Base-by-base conservation (phyloP, 2,329 filamentous ascomycete species). In the Phyllosticta citribraziliensis region DNA sequence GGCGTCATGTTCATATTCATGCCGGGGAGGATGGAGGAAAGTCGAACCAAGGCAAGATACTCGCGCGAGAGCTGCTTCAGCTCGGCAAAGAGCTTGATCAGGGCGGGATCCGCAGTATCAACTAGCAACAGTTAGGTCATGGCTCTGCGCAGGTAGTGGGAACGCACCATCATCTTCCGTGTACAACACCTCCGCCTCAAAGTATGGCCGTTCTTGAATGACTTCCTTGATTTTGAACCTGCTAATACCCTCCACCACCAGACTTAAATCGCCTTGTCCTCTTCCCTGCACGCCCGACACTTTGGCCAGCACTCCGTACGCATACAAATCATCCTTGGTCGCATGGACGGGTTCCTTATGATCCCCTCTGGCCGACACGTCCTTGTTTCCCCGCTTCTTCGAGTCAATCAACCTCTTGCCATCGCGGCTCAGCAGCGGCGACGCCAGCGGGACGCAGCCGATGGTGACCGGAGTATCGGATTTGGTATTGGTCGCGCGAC, bases 21-120 rank as follows among this genome's bases (percentile, higher is more conserved):
- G 62, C 89, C 84, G 19, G 89, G 86, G 17, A 97, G 79, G n/a
- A 96, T 82, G 1, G 91, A 89, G 1, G 91, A 92, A 6, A 97
- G 82, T 57, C 92, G 84, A 30, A 97, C 80, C 24, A 96, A 84
- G 1, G 89, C 88, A 24, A 97, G 83, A 52, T 97, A 84, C 73
- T 97, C 93, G 63, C 89, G 83, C 5, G 92, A 95, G 53, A 93
- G 80, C 62, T 88, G 83, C 76, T 96, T 96, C 62, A 99, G 80
- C 61, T 89, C 84, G 55, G 83, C 81, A 72, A 97, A 97, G 24
- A 88, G 78, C 51, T 87, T 84, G 64, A 85, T 82, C 14, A 88
- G 79, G 64, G 87, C 82, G 55, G 83, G 76, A 65, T 92, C 86
- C 60, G 81, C 78, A n/a, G 78, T 63, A 59, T 75, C 76, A 40